Base-by-base conservation (phyloP, 306 rosid species). In the Sphenostylis stenocarpa region DNA sequence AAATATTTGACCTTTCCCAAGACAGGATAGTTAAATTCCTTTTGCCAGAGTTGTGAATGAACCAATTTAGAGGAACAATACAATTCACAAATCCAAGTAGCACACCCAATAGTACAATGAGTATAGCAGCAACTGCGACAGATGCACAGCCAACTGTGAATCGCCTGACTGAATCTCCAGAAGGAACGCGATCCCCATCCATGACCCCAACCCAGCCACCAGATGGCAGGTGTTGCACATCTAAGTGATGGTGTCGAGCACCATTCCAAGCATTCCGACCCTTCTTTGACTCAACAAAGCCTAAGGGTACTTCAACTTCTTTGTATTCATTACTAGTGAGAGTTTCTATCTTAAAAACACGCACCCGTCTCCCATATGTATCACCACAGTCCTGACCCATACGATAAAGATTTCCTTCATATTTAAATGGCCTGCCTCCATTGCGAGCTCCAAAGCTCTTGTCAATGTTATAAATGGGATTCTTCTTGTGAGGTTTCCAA, bases 151-250 rank as follows among this genome's bases (percentile, higher is more conserved):
- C 99, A 75, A 92, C 87, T 70, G 93, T 67, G 53, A 92, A 84
- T 67, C 99, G 90, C 70, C 61, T 78, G 72, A 76, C 65, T 60
- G 90, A 63, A 83, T 96, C 98, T 34, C 99, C 98, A 7, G 99
- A 96, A 67, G 98, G 99, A 62, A 96, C 91, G 4, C 97, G 94
- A 76, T 96, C 99, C 45, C 99, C 99, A 51, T 96, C 99, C 96
- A 91, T 91, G 66, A 96, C 96, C 60, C 87, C 99, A 78, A 92
- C 73, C 99, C 99, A 96, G 44, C 78, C 81, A 34, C 99, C 99
- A 77, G 97, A 82, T 33, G 91, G 87, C 53, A 96, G 86, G 75
- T 79, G 86, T 75, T 92, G 99, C 51, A 83, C 99, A 83, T 96
- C 99, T 7, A 96, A 83, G 60, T 96, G 99, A 85, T 96, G 99